phyloP scores from a whole-genome alignment of 345 rosid genomes.

The Rhizophora apiculata region DNA sequence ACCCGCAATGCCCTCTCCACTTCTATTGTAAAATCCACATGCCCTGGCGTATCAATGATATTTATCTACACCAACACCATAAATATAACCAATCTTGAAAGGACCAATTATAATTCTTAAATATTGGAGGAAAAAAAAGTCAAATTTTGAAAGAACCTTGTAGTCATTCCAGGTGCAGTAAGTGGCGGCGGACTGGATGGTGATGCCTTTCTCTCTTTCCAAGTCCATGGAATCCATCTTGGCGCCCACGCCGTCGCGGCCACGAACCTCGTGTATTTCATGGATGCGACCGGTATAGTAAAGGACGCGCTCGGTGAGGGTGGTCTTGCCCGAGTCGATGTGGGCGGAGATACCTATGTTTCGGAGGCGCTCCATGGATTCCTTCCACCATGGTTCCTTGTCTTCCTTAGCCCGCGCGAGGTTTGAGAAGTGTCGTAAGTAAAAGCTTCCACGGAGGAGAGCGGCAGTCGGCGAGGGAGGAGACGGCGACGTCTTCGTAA shows the following conservation, averaged over 20 bases:
- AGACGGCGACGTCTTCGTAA: neutral
- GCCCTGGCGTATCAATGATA: constrained; percentile 97
- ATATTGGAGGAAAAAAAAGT: too few relatives aligned
- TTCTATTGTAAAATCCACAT: constrained; percentile 97
- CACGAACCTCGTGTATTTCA: constrained; percentile 98
- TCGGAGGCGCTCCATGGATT: constrained; percentile 78
- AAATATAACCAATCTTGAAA: neutral
- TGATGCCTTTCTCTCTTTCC: constrained; percentile 98
- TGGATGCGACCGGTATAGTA: constrained; percentile 93
- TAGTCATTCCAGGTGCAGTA: constrained; percentile 93
- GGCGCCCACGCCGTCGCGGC: constrained; percentile 95
- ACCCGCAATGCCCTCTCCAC: constrained; percentile 98
- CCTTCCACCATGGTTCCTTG: constrained; percentile 96
- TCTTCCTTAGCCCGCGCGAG: constrained; percentile 73
- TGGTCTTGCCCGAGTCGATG: constrained; percentile 97
- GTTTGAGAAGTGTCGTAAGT: constrained; percentile 63
- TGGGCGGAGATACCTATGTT: constrained; percentile 98
- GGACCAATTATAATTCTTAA: neutral
- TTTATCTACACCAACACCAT: constrained; percentile 51
- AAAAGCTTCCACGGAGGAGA: constrained; percentile 56
- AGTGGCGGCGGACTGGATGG: constrained; percentile 98
- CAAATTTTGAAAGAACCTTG: constrained; percentile 40
- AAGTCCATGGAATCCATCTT: constrained; percentile 99
- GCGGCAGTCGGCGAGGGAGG: constrained; percentile 49
- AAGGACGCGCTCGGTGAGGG: constrained; percentile 83